Conservation (phyloP, 306 rosid species). For the Senna siamea region DNA sequence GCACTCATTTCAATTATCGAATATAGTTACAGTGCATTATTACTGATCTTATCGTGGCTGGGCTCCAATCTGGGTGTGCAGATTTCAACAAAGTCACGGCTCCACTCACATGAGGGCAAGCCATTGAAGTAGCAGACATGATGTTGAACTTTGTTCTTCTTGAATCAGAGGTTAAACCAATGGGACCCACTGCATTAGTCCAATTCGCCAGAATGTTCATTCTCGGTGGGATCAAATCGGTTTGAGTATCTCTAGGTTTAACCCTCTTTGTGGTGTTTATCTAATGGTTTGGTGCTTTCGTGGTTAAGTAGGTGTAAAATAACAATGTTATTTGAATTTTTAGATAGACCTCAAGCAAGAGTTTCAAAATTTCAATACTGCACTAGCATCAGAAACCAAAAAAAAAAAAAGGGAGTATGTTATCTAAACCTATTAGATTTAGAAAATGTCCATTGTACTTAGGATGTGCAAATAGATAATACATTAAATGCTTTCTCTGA, state of each 20-base stretch:
- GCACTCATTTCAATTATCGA: no score
- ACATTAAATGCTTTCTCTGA: conserved; percentile 13
- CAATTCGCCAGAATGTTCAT: conserved; percentile 86
- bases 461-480: conserved; percentile 28
- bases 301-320: neutral
- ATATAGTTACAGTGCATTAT: conserved; percentile 72
- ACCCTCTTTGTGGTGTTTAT: no score
- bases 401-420: conserved; percentile 4
- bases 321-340: neutral
- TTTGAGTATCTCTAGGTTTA: conserved; percentile 78
- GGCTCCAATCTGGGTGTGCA: conserved; percentile 91
- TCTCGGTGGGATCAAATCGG: conserved; percentile 86
- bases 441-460: conserved; percentile 19
- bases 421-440: conserved; percentile 3
- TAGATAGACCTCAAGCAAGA: neutral
- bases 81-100: conserved; percentile 88
- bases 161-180: conserved; percentile 64
- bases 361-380: neutral
- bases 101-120: conserved; percentile 91
- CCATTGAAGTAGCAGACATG: conserved; percentile 90
- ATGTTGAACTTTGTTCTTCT: conserved; percentile 81
- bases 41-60: conserved; percentile 82
- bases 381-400: neutral
- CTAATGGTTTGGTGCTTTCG: no score
- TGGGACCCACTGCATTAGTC: conserved; percentile 85